Base-by-base conservation (phyloP, 257 asterid genomes). In the Eucommia ulmoides region DNA sequence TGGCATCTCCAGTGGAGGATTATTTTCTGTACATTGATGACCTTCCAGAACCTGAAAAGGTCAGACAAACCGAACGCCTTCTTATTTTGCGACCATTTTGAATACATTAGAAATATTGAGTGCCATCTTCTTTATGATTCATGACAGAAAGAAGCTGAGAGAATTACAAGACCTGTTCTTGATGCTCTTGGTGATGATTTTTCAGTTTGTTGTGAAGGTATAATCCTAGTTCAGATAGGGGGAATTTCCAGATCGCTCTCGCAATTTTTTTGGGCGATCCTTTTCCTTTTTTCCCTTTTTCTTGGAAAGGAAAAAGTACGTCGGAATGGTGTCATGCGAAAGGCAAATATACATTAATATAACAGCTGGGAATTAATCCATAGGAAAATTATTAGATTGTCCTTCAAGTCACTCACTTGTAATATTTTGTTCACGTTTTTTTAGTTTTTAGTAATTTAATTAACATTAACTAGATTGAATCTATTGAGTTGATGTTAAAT, bases 111-210 rank as follows among this genome's bases (percentile, higher is more conserved):
- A n/a, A n/a, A n/a, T n/a, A n/a, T 26, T 58, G 22, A 64, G 46
- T 46, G 51, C 45, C 45, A 19, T 56, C 44, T 55, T 24, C 62
- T 52, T 19, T 11, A 21, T 44, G 25, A 48, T 53, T 47, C 60
- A 35, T 68, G 65, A 51, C 79, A 85, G 98, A 58, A 72, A 69
- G 74, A 76, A 60, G 96, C 84, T 61, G 92, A 80, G 66, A 76
- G 56, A 61, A 63, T 70, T 35, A 73, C 92, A 54, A 62, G 65
- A 65, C 67, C 84, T 53, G 52, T 85, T 58, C 80, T 85, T 15
- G 88, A 89, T 72, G 93, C 98, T 75, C 96, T 85, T 71, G 98
- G 93, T 20, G 88, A 78, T 15, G 94, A 78, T 65, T 85, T 82
- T 55, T 78, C 98, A n/a, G 54, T 64, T 66, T 75, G 84, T 51